A percentile compares a stretch with the other conserved stretches of the same genome.
phyloP scores from a whole-genome alignment of 2,329 filamentous ascomycete genomes.

The Colletotrichum truncatum region DNA sequence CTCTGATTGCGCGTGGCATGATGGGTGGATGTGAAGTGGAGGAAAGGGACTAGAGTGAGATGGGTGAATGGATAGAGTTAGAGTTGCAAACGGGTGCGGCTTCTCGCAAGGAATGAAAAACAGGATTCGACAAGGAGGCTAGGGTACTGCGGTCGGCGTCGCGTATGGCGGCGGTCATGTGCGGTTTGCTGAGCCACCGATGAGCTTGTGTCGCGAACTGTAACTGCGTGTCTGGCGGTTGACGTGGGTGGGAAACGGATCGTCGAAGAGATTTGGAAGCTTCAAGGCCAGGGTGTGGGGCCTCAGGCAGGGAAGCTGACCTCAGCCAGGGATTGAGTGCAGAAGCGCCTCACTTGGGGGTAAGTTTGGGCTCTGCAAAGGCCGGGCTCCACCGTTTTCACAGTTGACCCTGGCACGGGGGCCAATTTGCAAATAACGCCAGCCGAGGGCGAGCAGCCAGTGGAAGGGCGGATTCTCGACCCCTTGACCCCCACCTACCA shows the following conservation, averaged over 20 bases:
- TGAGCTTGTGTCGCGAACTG: not conserved
- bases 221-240: not conserved
- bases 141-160: not conserved
- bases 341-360: too few species aligned
- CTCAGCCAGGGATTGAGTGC: not conserved
- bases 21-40: constrained; percentile 35
- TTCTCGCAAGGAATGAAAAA: not conserved
- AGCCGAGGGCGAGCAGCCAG: not conserved
- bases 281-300: not conserved
- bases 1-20: constrained; percentile 68
- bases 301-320: constrained; percentile 17
- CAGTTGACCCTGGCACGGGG: constrained; percentile 5
- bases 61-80: not conserved
- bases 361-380: too few species aligned
- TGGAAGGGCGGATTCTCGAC: not conserved
- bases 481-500: constrained; percentile 3
- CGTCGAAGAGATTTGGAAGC: constrained; percentile 13
- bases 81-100: not conserved
- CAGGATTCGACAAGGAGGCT: not conserved
- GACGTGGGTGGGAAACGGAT: not conserved
- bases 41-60: not conserved
- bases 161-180: not conserved
- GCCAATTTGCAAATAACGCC: constrained; percentile 3
- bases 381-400: too few species aligned
- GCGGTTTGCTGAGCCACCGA: not conserved